phyloP scores from a whole-genome alignment of 1,284 basidiomycete species.

The Tetrapyrgos nigripes region DNA sequence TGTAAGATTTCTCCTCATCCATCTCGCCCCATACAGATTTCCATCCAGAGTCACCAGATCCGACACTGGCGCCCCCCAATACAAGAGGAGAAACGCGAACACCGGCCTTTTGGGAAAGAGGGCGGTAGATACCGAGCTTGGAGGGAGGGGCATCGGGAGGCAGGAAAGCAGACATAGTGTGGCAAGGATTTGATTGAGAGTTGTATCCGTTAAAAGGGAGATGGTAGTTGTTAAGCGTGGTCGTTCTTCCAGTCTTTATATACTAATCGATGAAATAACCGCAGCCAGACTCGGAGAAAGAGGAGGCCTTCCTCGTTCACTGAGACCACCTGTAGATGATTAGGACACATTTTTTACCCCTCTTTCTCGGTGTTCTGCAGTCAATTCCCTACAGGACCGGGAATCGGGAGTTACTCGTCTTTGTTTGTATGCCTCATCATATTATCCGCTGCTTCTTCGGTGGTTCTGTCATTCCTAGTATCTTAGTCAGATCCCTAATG shows the following conservation, averaged over 20 bases:
- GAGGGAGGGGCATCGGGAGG: conserved; percentile 15
- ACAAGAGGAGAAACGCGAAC: conserved; percentile 53
- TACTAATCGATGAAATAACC: not conserved
- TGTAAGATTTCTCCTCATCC: conserved; percentile 9
- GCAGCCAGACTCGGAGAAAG: not conserved
- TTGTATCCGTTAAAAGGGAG: not conserved
- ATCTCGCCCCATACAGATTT: conserved; percentile 28
- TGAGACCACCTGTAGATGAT: no score
- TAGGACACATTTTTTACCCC: not conserved
- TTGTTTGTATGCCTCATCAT: no score
- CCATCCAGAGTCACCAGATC: conserved; percentile 43
- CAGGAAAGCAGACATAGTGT: conserved; percentile 11
- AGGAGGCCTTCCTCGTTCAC: not conserved
- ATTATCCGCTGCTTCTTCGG: no score
- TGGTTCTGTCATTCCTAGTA: no score
- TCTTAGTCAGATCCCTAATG: no score
- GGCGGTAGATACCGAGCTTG: conserved; percentile 47
- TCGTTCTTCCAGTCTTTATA: not conserved
- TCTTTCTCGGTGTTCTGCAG: not conserved
- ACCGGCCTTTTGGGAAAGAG: conserved; percentile 45
- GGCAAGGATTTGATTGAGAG: not conserved
- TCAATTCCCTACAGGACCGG: not conserved
- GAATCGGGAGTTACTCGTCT: no score
- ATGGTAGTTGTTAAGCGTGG: not conserved
- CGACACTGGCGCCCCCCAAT: conserved; percentile 57